Percentiles rank a stretch among this genome's conserved stretches.
These are phyloP conservation scores for Cercospora citrullina DNA, from an alignment of 2,329 filamentous ascomycete species.

Conservation along the genomic window DNA sequence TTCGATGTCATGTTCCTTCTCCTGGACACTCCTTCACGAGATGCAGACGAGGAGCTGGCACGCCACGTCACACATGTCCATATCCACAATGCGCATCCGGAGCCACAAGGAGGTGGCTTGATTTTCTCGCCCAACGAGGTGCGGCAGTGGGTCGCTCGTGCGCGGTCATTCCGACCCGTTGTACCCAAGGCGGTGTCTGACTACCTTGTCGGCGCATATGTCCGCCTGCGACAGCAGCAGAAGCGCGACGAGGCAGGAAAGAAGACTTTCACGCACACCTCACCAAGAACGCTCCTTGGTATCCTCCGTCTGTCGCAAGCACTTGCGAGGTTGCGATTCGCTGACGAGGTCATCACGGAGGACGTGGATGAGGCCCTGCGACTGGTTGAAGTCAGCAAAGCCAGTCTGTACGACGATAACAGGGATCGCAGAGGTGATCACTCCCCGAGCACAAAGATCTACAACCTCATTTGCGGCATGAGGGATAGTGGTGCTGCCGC, in stretches of 20 bases:
- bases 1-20: slow-evolving; percentile 97
- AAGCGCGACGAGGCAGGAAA: slow-evolving; percentile 87
- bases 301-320: slow-evolving; percentile 92
- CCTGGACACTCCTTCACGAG: slow-evolving; percentile 87
- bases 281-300: slow-evolving; percentile 87
- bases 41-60: slow-evolving; percentile 88
- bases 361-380: slow-evolving; percentile 95
- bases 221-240: slow-evolving; percentile 88
- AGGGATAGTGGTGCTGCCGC: slow-evolving; percentile 79
- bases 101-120: slow-evolving; percentile 62
- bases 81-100: slow-evolving; percentile 93
- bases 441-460: slow-evolving; percentile 86
- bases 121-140: slow-evolving; percentile 92
- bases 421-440: slow-evolving; percentile 62
- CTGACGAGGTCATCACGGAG: slow-evolving; percentile 77
- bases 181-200: slow-evolving; percentile 85
- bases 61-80: slow-evolving; percentile 96
- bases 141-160: slow-evolving; percentile 91
- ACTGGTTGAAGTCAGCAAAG: slow-evolving; percentile 89
- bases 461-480: slow-evolving; percentile 87
- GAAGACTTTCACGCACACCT: slow-evolving; percentile 91
- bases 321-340: slow-evolving; percentile 86
- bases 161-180: slow-evolving; percentile 81
- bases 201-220: slow-evolving; percentile 96
- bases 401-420: slow-evolving; percentile 76